Evolutionary conservation across 2,329 filamentous ascomycete species (phyloP).

Genomic region (Cladosporium sphaerospermum): DNA sequence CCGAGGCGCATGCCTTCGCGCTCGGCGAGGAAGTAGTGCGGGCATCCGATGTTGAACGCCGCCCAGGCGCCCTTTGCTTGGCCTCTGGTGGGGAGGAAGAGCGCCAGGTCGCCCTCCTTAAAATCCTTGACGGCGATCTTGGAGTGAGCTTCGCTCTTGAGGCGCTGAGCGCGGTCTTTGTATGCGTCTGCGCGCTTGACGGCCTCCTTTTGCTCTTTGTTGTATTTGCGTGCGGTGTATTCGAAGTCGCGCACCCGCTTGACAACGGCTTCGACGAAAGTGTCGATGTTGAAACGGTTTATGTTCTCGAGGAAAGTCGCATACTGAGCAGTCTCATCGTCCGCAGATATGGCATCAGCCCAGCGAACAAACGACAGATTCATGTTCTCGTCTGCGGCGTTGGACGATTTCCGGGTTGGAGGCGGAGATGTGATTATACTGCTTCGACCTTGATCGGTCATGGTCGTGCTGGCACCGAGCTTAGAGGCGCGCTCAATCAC

Average conservation of each 20-base stretch:
- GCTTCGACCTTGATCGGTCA: conserved; percentile 44
- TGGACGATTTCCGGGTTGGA: conserved; percentile 49
- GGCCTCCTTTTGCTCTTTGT: conserved; percentile 69
- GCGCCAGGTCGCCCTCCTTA: conserved; percentile 88
- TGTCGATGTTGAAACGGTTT: conserved; percentile 73
- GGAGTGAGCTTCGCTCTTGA: conserved; percentile 81
- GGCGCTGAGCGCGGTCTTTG: conserved; percentile 73
- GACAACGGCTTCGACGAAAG: conserved; percentile 76
- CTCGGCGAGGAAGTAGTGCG: conserved; percentile 93
- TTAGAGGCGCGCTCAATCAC: conserved; percentile 65
- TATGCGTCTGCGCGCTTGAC: conserved; percentile 46
- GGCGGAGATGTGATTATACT: conserved; percentile 52
- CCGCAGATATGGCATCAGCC: conserved; percentile 63
- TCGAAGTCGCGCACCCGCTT: conserved; percentile 92
- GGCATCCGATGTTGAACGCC: conserved; percentile 94
- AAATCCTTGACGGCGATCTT: conserved; percentile 96
- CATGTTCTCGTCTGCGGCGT: conserved; percentile 26
- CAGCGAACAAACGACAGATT: conserved; percentile 75
- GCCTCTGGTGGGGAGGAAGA: conserved; percentile 91
- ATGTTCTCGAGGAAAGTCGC: conserved; percentile 66
- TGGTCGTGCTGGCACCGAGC: conserved; percentile 43
- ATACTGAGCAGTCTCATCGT: conserved; percentile 68
- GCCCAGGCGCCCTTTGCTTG: conserved; percentile 94
- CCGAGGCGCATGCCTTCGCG: conserved; percentile 81
- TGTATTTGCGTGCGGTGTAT: conserved; percentile 85